phyloP scores from a whole-genome alignment of 306 rosid species.

The Lithocarpus polystachyus region DNA sequence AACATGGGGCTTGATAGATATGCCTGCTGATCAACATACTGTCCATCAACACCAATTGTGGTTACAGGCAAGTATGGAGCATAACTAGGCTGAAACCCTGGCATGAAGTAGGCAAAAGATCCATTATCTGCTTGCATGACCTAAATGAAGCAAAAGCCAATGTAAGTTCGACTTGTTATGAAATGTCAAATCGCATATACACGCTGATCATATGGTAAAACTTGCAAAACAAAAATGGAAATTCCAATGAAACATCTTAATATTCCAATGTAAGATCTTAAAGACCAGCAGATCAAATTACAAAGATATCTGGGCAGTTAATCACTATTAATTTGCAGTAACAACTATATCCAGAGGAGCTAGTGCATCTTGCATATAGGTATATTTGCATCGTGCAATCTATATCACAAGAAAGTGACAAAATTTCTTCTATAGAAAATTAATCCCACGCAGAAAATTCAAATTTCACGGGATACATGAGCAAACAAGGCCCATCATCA shows the following conservation, averaged over 20 bases:
- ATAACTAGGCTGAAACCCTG: constrained; percentile 68
- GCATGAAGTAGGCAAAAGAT: constrained; percentile 70
- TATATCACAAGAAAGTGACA: background rate
- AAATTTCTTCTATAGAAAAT: background rate
- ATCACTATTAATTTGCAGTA: too few species aligned
- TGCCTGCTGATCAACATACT: constrained; percentile 52
- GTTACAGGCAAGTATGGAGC: constrained; percentile 44
- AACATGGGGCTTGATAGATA: constrained; percentile 50
- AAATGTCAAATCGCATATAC: background rate
- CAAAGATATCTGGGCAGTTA: too few species aligned
- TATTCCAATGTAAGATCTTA: background rate
- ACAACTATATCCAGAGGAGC: background rate
- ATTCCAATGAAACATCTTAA: background rate
- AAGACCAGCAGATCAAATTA: too few species aligned
- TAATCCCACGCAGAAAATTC: too few species aligned
- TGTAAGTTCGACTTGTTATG: constrained; percentile 8
- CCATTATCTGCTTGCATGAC: constrained; percentile 88
- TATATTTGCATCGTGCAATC: background rate
- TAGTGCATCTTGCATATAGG: background rate
- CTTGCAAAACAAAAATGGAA: background rate
- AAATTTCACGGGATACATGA: too few species aligned
- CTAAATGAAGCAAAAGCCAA: constrained; percentile 45
- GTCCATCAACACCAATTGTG: constrained; percentile 54
- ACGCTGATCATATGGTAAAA: background rate
- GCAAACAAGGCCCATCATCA: too few species aligned